phyloP scores from a whole-genome alignment of 139 green algal genomes.

The Chlamydomonas sp. region DNA sequence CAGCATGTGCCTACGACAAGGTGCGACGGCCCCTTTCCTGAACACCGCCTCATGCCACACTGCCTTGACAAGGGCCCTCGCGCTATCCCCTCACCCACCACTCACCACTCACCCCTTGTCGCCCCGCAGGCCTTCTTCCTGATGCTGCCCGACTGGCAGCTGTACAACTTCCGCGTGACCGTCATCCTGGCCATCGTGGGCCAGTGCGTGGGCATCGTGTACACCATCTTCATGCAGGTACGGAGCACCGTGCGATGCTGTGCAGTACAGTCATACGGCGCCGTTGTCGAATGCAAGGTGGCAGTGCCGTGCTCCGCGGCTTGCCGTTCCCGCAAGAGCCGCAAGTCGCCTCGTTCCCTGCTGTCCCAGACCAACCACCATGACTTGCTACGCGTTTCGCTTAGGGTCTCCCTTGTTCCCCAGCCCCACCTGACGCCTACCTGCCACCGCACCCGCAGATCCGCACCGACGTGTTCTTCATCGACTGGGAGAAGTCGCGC shows the following conservation, averaged over 20 bases:
- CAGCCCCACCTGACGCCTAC: not conserved
- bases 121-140: slow-evolving; percentile 51
- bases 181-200: slow-evolving; percentile 66
- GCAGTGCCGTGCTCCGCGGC: too few relatives aligned
- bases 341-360: too few relatives aligned
- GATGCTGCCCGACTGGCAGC: slow-evolving; percentile 50
- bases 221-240: slow-evolving; percentile 53
- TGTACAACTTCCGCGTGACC: slow-evolving; percentile 66
- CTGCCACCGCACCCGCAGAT: not conserved
- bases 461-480: slow-evolving; percentile 69
- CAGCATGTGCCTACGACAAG: too few relatives aligned
- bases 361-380: too few relatives aligned
- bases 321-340: too few relatives aligned
- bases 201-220: slow-evolving; percentile 56
- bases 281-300: too few relatives aligned
- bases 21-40: too few relatives aligned
- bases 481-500: slow-evolving; percentile 77
- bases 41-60: not conserved
- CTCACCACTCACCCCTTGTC: not conserved
- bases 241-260: not conserved
- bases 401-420: too few relatives aligned
- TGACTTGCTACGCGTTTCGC: too few relatives aligned
- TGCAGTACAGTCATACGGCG: too few relatives aligned
- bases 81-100: not conserved
- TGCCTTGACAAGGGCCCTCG: not conserved